Percentiles rank a stretch among this genome's conserved stretches.
phyloP scores from a whole-genome alignment of 768 basidiomycete species.

The Pulveroboletus sp. region DNA sequence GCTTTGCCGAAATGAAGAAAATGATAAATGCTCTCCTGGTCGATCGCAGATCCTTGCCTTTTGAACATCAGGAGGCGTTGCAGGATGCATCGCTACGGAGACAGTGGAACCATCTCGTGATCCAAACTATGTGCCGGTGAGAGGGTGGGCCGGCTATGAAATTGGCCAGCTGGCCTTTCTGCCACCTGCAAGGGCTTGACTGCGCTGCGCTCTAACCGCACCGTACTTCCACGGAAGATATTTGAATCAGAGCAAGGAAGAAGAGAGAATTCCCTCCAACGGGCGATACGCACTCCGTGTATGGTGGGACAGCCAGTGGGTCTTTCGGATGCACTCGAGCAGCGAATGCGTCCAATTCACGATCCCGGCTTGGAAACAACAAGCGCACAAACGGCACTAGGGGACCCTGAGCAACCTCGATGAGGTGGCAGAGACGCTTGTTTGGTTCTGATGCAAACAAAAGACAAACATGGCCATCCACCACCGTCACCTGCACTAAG shows the following conservation, averaged over 20 bases:
- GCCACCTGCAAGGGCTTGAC: neutral
- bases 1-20: constrained; percentile 24
- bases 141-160: neutral
- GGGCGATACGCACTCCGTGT: neutral
- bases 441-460: constrained; percentile 20
- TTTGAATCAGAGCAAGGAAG: neutral
- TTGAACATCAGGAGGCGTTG: neutral
- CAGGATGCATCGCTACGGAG: neutral
- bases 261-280: neutral
- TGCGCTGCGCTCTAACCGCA: constrained; percentile 3
- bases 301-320: neutral
- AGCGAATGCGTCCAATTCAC: neutral
- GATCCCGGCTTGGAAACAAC: neutral
- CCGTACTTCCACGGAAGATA: neutral
- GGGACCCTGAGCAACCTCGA: too few relatives aligned
- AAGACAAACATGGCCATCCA: neutral
- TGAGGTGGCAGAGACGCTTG: neutral
- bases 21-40: constrained; percentile 16
- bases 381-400: neutral
- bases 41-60: constrained; percentile 23
- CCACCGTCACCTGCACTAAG: neutral
- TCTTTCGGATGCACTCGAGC: neutral
- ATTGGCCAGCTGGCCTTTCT: neutral
- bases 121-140: neutral
- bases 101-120: neutral